Evolutionary conservation across 2,329 filamentous ascomycete species (phyloP).

Genomic region (Pseudocercospora ulei): DNA sequence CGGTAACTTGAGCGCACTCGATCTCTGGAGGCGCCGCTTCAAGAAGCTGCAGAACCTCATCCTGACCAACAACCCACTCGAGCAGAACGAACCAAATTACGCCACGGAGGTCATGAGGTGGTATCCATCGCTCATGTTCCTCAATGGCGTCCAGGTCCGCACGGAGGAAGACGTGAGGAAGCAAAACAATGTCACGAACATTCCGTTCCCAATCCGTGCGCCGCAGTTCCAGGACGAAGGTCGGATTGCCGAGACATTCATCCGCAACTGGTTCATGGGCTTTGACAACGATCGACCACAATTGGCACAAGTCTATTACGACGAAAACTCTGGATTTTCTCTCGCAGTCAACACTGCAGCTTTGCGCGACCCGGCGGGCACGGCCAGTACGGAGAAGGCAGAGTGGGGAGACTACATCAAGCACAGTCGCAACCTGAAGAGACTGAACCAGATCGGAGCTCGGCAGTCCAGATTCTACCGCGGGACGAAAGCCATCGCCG

Average conservation of each 20-base stretch:
- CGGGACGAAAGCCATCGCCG: constrained; percentile 55
- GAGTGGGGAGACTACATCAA: constrained; percentile 68
- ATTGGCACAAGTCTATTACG: constrained; percentile 61
- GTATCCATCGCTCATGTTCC: constrained; percentile 68
- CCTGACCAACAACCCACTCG: constrained; percentile 64
- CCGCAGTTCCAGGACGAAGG: constrained; percentile 65
- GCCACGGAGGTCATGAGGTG: constrained; percentile 62
- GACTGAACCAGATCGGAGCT: constrained; percentile 52
- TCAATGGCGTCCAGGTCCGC: constrained; percentile 67
- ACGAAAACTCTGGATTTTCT: constrained; percentile 64
- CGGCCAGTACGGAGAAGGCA: constrained; percentile 38
- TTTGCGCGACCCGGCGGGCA: constrained; percentile 39
- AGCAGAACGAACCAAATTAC: constrained; percentile 44
- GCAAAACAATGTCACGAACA: constrained; percentile 45
- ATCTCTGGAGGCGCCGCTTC: constrained; percentile 71
- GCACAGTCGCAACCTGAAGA: constrained; percentile 66
- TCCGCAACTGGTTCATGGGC: constrained; percentile 61
- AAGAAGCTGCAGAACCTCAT: constrained; percentile 70
- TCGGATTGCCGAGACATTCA: constrained; percentile 64
- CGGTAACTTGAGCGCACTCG: constrained; percentile 55
- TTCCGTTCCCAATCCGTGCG: constrained; percentile 52
- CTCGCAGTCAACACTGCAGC: constrained; percentile 59
- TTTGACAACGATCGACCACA: constrained; percentile 63
- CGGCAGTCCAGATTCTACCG: constrained; percentile 57
- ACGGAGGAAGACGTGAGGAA: constrained; percentile 60